Evolutionary conservation across 805 yeast species (phyloP).

Genomic region (Wickerhamiella spandovensis): DNA sequence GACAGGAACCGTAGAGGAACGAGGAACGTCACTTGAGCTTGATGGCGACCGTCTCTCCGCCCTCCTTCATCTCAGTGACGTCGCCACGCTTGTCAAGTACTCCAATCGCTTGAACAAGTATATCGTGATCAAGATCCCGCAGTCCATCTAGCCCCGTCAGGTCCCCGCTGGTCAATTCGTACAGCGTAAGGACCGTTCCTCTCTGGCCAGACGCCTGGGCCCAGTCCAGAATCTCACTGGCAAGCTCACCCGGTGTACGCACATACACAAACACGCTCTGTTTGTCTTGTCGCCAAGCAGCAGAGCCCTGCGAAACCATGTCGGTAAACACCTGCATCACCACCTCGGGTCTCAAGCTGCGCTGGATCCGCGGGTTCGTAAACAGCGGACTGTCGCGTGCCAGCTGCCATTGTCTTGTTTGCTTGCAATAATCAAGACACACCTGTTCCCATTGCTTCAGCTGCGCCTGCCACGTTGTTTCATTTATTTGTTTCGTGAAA

Average conservation of each 20-base stretch:
- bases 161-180: conserved; percentile 60
- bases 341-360: conserved; percentile 39
- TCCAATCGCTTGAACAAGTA: conserved; percentile 43
- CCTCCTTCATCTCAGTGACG: conserved; percentile 59
- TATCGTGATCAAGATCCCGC: conserved; percentile 42
- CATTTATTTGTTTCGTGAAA: conserved; percentile 79
- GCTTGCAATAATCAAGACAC: conserved; percentile 46
- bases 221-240: conserved; percentile 49
- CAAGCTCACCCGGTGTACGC: conserved; percentile 60
- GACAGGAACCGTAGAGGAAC: too few relatives aligned
- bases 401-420: conserved; percentile 41
- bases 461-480: conserved; percentile 65
- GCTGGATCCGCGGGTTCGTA: conserved; percentile 23
- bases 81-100: conserved; percentile 51
- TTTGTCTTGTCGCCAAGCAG: conserved; percentile 37
- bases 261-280: conserved; percentile 39
- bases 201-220: conserved; percentile 66
- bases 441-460: conserved; percentile 63
- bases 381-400: conserved; percentile 21
- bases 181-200: conserved; percentile 65
- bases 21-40: conserved; percentile 35
- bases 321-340: conserved; percentile 40
- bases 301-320: conserved; percentile 44
- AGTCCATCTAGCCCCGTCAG: conserved; percentile 57
- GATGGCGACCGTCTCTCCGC: conserved; percentile 58